Evolutionary conservation across 2,329 filamentous ascomycete species (phyloP).

Genomic region (Aspergillus hiratsukae): DNA sequence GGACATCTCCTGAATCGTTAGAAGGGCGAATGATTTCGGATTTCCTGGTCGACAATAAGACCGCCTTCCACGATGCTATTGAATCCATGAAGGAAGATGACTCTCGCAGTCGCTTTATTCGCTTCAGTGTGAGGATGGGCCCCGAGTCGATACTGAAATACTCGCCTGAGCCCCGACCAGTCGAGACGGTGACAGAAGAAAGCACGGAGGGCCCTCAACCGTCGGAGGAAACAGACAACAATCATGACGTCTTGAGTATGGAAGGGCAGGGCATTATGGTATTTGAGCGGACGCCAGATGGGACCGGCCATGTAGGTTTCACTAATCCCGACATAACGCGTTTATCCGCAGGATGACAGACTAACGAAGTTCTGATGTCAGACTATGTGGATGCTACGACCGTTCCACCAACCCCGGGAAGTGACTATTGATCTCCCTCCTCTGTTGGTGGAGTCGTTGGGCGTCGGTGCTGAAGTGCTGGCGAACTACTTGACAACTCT

Average conservation of each 20-base stretch:
- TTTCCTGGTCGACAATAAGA: conserved; percentile 73
- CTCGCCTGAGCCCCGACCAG: conserved; percentile 33
- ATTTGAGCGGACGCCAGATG: conserved; percentile 80
- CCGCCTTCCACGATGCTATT: conserved; percentile 75
- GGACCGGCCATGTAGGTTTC: conserved; percentile 78
- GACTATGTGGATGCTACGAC: conserved; percentile 99
- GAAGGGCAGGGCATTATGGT: conserved; percentile 99
- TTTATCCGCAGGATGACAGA: conserved; percentile 4
- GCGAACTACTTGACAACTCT: conserved; percentile 88
- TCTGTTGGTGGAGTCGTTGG: conserved; percentile 85
- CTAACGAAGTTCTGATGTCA: conserved; percentile 39
- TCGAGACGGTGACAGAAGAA: conserved; percentile 11
- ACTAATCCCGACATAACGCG: neutral
- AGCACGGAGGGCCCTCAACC: conserved; percentile 25
- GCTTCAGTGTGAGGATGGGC: conserved; percentile 69
- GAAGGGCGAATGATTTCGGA: conserved; percentile 75
- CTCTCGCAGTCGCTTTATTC: conserved; percentile 83
- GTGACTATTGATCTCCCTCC: conserved; percentile 92
- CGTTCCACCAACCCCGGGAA: conserved; percentile 80
- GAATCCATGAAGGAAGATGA: conserved; percentile 91
- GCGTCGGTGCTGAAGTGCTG: conserved; percentile 89
- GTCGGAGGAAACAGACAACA: conserved; percentile 36
- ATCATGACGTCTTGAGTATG: conserved; percentile 64
- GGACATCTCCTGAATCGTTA: conserved; percentile 67
- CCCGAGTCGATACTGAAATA: conserved; percentile 61